Evolutionary conservation across 2,329 filamentous ascomycete genomes (phyloP).

Genomic region (Biscogniauxia marginata): DNA sequence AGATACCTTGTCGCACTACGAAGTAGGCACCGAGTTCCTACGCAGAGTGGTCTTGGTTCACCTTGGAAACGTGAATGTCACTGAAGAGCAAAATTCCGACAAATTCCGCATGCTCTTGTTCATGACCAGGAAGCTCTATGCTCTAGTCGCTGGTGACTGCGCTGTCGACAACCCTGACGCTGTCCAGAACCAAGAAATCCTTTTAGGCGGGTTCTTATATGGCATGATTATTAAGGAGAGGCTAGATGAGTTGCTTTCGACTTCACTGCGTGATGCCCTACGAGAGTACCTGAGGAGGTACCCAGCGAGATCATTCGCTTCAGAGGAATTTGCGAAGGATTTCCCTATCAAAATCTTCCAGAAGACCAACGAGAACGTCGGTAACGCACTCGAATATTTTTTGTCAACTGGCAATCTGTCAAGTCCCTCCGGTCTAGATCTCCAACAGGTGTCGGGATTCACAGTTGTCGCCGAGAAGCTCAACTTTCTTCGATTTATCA

Average conservation of each 20-base stretch:
- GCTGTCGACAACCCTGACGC: conserved; percentile 94
- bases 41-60: conserved; percentile 89
- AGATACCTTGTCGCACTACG: conserved; percentile 80
- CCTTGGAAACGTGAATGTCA: conserved; percentile 81
- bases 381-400: conserved; percentile 88
- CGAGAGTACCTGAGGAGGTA: conserved; percentile 57
- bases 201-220: conserved; percentile 90
- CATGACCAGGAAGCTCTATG: conserved; percentile 95
- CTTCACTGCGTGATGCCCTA: conserved; percentile 49
- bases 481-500: conserved; percentile 97
- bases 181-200: conserved; percentile 91
- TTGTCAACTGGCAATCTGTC: conserved; percentile 91
- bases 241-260: conserved; percentile 79
- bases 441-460: conserved; percentile 93
- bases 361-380: conserved; percentile 84
- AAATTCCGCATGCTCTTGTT: conserved; percentile 94
- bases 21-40: conserved; percentile 88
- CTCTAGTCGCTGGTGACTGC: conserved; percentile 89
- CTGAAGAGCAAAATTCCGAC: conserved; percentile 78
- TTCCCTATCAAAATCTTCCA: conserved; percentile 77
- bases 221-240: conserved; percentile 94
- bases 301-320: conserved; percentile 70
- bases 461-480: conserved; percentile 98
- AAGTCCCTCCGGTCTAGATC: conserved; percentile 86
- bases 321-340: conserved; percentile 73